phyloP scores from a whole-genome alignment of 805 yeast genomes.

The Candida silvatica region DNA sequence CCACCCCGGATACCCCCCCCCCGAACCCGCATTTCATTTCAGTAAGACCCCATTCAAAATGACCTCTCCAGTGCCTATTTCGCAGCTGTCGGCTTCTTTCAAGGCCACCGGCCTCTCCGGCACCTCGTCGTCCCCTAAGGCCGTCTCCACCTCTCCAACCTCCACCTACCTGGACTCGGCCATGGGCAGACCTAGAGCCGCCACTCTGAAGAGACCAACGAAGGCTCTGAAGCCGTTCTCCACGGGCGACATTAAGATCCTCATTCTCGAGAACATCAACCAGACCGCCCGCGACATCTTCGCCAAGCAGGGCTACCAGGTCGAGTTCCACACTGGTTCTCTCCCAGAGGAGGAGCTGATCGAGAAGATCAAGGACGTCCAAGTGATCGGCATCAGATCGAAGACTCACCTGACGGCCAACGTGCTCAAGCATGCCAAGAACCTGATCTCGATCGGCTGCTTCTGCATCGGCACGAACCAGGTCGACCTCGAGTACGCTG shows the following conservation, averaged over 20 bases:
- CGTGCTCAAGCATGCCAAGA: constrained; percentile 77
- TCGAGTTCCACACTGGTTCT: constrained; percentile 85
- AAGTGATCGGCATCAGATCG: constrained; percentile 97
- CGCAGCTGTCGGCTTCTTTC: constrained; percentile 43
- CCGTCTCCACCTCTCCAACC: constrained; percentile 77
- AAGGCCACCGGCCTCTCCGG: constrained; percentile 29
- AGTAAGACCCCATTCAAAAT: no score
- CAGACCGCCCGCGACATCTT: constrained; percentile 84
- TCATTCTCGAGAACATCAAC: constrained; percentile 88
- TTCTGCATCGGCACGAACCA: constrained; percentile 99
- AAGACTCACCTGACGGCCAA: constrained; percentile 83
- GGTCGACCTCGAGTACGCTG: constrained; percentile 88
- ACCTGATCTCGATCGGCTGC: constrained; percentile 88
- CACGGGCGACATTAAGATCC: constrained; percentile 89
- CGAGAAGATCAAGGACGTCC: constrained; percentile 87
- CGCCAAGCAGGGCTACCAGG: constrained; percentile 90
- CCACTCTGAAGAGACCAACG: constrained; percentile 36
- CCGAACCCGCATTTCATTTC: no score
- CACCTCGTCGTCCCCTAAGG: constrained; percentile 32
- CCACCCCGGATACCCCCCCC: no score
- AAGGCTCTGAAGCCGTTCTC: constrained; percentile 89
- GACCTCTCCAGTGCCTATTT: constrained; percentile 64
- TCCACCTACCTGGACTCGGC: constrained; percentile 52
- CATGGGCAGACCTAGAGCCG: constrained; percentile 29
- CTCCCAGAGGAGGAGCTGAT: constrained; percentile 89